Percentiles rank a stretch among this genome's conserved stretches.
Evolutionary conservation across 2,329 filamentous ascomycete species (phyloP).

Genomic region (Orbilia blumenaviensis): DNA sequence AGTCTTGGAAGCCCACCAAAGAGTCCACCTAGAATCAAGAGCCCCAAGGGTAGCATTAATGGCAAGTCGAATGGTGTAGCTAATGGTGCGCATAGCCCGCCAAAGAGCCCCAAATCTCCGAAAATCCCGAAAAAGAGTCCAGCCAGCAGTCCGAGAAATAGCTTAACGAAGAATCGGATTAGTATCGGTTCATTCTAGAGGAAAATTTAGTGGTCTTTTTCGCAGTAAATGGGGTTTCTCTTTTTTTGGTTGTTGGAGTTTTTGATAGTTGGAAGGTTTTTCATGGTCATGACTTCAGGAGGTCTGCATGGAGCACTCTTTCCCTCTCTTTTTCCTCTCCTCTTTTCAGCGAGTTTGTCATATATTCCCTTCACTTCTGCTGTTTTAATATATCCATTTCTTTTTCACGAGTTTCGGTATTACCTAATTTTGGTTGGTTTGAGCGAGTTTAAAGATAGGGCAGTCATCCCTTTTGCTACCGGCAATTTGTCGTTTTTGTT

Average conservation of each 20-base stretch:
- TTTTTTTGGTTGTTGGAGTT: background rate
- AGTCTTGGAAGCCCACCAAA: conserved; percentile 48
- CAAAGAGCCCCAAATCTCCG: conserved; percentile 25
- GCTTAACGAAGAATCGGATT: conserved; percentile 43
- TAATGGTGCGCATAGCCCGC: conserved; percentile 25
- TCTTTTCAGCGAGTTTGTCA: background rate
- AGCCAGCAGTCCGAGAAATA: conserved; percentile 29
- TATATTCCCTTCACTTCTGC: background rate
- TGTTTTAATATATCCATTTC: conserved; percentile 1
- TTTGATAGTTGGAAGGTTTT: background rate
- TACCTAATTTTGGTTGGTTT: background rate
- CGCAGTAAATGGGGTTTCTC: background rate
- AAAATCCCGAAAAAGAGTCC: conserved; percentile 38
- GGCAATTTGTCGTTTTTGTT: background rate
- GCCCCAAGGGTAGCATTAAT: conserved; percentile 39
- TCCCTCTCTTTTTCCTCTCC: background rate
- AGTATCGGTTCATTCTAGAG: conserved; percentile 34
- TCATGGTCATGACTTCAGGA: background rate
- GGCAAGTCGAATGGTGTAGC: conserved; percentile 21
- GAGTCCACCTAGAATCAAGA: conserved; percentile 50
- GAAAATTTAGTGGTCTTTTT: background rate
- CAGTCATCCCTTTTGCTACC: background rate
- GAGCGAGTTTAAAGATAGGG: background rate
- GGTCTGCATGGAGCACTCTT: background rate
- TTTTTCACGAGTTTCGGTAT: background rate